Percentiles rank a stretch among this genome's conserved stretches.
These are phyloP conservation scores for Hapsidospora chrysogenum DNA, from an alignment of 495 filamentous ascomycete genomes.

Conservation along the genomic window DNA sequence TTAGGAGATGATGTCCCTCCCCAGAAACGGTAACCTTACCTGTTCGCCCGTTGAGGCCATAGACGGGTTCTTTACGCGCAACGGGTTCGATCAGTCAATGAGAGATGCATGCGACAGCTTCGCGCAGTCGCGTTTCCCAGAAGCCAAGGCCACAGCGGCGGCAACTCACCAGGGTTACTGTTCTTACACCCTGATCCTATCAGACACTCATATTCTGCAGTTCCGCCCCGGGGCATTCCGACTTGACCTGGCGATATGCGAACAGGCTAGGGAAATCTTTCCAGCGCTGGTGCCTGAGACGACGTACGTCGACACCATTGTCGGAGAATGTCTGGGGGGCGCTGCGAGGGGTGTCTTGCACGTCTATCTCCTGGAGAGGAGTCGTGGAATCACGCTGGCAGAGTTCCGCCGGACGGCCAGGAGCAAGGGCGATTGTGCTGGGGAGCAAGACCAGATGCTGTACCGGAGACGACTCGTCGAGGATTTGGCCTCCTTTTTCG, in stretches of 20 bases:
- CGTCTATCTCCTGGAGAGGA: neutral
- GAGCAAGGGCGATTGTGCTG: neutral
- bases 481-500: constrained; percentile 23
- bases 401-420: constrained; percentile 2
- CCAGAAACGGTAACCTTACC: no score
- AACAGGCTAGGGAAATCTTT: constrained; percentile 21
- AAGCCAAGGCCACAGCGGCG: neutral
- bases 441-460: constrained; percentile 1
- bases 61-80: constrained; percentile 1
- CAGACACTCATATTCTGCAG: constrained; percentile 24
- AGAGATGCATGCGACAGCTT: neutral
- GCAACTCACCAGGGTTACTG: constrained; percentile 33
- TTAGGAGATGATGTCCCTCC: no score
- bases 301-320: constrained; percentile 1
- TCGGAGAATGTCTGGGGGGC: no score
- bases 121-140: neutral
- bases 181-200: constrained; percentile 29
- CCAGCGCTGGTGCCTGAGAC: constrained; percentile 20
- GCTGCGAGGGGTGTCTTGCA: no score
- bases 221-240: constrained; percentile 27
- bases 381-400: neutral
- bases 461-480: neutral
- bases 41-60: neutral
- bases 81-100: neutral
- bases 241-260: constrained; percentile 22